Conservation (phyloP, 2,329 filamentous ascomycete species). For the Fusarium sp. region DNA sequence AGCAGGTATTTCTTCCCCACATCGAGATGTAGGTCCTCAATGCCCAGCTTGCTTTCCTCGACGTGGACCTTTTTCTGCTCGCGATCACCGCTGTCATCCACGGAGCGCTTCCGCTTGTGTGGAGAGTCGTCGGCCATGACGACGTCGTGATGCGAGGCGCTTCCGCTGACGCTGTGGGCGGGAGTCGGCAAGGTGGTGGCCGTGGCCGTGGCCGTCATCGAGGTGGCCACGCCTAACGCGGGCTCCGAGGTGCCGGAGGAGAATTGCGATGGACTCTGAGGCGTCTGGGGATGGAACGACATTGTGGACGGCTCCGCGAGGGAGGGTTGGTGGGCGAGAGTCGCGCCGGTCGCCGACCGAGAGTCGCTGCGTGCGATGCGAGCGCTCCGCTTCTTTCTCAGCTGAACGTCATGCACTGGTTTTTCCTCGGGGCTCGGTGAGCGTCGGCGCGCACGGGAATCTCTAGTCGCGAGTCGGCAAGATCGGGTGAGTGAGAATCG, state of each 20-base stretch:
- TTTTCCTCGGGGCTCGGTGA: constrained; percentile 41
- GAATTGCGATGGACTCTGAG: constrained; percentile 74
- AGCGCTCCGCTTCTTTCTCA: constrained; percentile 47
- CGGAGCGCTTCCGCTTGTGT: constrained; percentile 71
- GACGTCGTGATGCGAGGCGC: constrained; percentile 57
- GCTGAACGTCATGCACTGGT: constrained; percentile 46
- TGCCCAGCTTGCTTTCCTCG: constrained; percentile 70
- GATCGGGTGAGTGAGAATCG: constrained; percentile 20
- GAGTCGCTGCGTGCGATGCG: constrained; percentile 39
- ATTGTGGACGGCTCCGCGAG: constrained; percentile 61
- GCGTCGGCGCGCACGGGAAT: constrained; percentile 32
- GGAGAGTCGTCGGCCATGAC: constrained; percentile 64
- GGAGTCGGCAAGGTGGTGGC: constrained; percentile 70
- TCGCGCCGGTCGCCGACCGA: constrained; percentile 50
- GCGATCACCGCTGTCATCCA: constrained; percentile 67
- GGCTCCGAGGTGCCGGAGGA: constrained; percentile 67
- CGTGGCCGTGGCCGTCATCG: constrained; percentile 62
- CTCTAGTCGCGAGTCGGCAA: constrained; percentile 14
- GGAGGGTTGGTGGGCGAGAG: constrained; percentile 45
- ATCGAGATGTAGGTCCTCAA: constrained; percentile 74
- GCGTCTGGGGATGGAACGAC: constrained; percentile 76
- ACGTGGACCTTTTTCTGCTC: constrained; percentile 72
- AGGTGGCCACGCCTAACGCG: constrained; percentile 62
- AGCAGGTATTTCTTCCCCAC: constrained; percentile 76
- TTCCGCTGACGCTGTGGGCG: constrained; percentile 72